These are phyloP conservation scores for Mortierella sp. DNA, from an alignment of 371 early-diverging fungal genomes.

Conservation along the genomic window DNA sequence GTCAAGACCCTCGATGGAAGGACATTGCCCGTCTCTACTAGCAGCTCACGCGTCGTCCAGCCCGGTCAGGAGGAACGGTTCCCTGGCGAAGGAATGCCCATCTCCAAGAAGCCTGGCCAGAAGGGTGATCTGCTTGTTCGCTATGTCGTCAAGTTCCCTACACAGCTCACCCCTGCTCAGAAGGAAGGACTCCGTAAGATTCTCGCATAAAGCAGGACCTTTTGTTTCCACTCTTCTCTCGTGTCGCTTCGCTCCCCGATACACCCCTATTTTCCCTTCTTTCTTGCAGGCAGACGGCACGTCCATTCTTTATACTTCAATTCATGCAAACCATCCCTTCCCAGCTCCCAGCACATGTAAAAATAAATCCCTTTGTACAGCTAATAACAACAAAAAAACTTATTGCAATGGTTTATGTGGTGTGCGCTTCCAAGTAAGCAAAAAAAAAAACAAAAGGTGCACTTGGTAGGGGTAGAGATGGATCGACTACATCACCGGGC, in stretches of 20 bases:
- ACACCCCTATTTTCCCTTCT: not conserved
- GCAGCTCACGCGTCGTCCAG: conserved; percentile 67
- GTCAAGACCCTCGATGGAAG: conserved; percentile 87
- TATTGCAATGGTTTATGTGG: not conserved
- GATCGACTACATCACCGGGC: not conserved
- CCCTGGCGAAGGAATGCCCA: conserved; percentile 94
- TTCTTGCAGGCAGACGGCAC: not conserved
- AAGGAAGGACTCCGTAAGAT: conserved; percentile 74
- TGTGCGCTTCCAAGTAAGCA: not conserved
- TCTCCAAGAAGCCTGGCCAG: conserved; percentile 82
- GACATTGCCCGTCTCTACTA: conserved; percentile 74
- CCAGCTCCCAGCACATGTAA: not conserved
- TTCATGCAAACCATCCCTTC: not conserved
- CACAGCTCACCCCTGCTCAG: conserved; percentile 74
- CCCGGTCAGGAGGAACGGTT: conserved; percentile 86
- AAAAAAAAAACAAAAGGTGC: no score
- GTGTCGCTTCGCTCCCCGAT: not conserved
- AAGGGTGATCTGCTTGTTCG: conserved; percentile 90
- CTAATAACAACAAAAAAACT: no score
- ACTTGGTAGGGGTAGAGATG: no score
- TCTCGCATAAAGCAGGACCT: conserved; percentile 45
- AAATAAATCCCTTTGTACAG: not conserved
- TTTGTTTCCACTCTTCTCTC: not conserved
- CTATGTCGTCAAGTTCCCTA: conserved; percentile 87
- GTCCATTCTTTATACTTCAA: not conserved